These are phyloP conservation scores for Psilocybe subaeruginosa DNA, from an alignment of 768 basidiomycete species.

Conservation along the genomic window DNA sequence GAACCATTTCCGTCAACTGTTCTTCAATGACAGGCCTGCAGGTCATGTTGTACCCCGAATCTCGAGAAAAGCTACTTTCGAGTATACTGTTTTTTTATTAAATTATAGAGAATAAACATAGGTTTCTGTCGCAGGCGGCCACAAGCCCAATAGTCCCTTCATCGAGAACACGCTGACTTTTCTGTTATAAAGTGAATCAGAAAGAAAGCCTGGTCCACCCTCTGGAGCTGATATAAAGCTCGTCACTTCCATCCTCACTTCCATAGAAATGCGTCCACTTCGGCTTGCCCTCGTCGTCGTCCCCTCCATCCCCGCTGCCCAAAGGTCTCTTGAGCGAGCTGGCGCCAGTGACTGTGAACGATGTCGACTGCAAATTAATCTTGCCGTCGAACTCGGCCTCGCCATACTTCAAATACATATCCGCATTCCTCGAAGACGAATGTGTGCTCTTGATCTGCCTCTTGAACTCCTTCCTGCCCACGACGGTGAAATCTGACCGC, in stretches of 20 bases:
- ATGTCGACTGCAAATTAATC: constrained; percentile 45
- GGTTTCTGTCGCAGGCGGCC: no score
- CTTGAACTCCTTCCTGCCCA: constrained; percentile 39
- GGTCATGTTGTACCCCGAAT: no score
- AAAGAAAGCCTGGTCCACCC: constrained; percentile 54
- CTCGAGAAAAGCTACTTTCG: no score
- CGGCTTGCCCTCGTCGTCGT: constrained; percentile 14
- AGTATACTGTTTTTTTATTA: no score
- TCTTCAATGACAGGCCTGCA: no score
- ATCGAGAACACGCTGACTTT: no score
- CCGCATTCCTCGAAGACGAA: constrained; percentile 50
- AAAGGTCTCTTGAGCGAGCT: constrained; percentile 9
- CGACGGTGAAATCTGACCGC: constrained; percentile 52
- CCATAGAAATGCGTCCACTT: constrained; percentile 48
- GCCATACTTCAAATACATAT: constrained; percentile 59
- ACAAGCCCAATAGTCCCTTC: no score
- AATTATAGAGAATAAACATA: no score
- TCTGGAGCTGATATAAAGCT: constrained; percentile 40
- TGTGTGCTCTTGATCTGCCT: constrained; percentile 53
- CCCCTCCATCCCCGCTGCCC: neutral
- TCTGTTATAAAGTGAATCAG: constrained; percentile 20
- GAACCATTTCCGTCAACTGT: no score
- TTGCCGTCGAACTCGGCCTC: constrained; percentile 53
- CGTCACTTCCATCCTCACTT: constrained; percentile 41
- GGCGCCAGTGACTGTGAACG: constrained; percentile 37